Evolutionary conservation across 2,329 filamentous ascomycete genomes (phyloP).

Genomic region (Calycina herbarum): DNA sequence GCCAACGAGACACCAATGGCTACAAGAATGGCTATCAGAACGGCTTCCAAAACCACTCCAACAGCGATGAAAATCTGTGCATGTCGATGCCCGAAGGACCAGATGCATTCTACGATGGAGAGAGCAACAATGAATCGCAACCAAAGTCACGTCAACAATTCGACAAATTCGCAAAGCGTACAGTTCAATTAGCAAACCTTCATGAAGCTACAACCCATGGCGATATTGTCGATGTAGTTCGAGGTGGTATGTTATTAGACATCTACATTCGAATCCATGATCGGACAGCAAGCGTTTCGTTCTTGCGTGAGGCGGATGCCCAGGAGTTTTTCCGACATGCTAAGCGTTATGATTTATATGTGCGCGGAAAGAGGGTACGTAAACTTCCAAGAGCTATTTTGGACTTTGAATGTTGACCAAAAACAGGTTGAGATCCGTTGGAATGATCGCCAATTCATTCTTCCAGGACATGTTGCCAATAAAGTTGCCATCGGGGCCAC

Average conservation of each 20-base stretch:
- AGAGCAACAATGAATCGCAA: conserved; percentile 28
- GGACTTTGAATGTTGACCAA: not conserved
- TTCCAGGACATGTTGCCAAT: conserved; percentile 61
- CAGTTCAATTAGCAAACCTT: conserved; percentile 63
- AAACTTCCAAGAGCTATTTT: not conserved
- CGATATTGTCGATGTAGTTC: conserved; percentile 64
- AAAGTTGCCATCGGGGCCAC: conserved; percentile 67
- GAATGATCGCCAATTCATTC: conserved; percentile 68
- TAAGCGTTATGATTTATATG: conserved; percentile 65
- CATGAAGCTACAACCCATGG: conserved; percentile 61
- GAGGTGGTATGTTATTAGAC: conserved; percentile 71
- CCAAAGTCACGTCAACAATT: conserved; percentile 26
- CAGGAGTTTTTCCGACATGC: conserved; percentile 63
- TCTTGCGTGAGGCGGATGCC: conserved; percentile 64
- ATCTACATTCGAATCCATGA: conserved; percentile 62
- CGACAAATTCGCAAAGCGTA: conserved; percentile 47
- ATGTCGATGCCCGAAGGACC: conserved; percentile 23
- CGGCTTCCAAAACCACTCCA: conserved; percentile 21
- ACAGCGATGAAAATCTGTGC: conserved; percentile 23
- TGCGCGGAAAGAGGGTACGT: conserved; percentile 66
- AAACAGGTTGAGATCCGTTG: conserved; percentile 66
- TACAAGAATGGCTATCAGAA: conserved; percentile 14
- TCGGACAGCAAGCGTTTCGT: conserved; percentile 65
- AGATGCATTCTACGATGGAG: conserved; percentile 28
- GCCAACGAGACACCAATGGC: conserved; percentile 21